Conservation (phyloP, 805 yeast species). For the Nakazawaea pomicola region DNA sequence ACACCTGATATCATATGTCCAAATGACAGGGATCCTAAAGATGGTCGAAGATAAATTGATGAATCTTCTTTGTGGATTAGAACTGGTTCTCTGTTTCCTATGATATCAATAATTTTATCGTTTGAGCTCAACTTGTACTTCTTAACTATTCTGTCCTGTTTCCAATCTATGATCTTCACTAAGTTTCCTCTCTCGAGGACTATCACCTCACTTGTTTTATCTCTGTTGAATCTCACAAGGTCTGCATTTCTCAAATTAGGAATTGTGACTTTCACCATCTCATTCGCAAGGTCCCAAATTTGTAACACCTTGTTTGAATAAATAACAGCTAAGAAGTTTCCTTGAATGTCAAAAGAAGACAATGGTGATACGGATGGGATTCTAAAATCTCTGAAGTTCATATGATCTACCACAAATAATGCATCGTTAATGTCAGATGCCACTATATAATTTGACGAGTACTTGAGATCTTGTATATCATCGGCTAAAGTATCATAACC, state of each 20-base stretch:
- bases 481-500: not conserved
- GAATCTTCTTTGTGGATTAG: not conserved
- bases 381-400: not conserved
- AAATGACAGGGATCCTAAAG: not conserved
- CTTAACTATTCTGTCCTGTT: not conserved
- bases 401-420: constrained; percentile 5
- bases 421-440: constrained; percentile 1
- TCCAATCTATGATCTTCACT: not conserved
- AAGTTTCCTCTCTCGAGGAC: not conserved
- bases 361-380: not conserved
- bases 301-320: not conserved
- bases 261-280: too few species aligned
- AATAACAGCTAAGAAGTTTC: not conserved
- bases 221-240: not conserved
- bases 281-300: constrained; percentile 5
- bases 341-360: not conserved
- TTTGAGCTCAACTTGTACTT: not conserved
- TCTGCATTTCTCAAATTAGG: not conserved
- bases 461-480: not conserved
- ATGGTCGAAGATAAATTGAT: not conserved
- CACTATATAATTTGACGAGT: not conserved
- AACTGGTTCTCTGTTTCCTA: not conserved
- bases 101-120: not conserved
- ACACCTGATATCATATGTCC: not conserved
- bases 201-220: not conserved